Base-by-base conservation (phyloP, 2,329 filamentous ascomycete species). In the Xylariaceae sp. region DNA sequence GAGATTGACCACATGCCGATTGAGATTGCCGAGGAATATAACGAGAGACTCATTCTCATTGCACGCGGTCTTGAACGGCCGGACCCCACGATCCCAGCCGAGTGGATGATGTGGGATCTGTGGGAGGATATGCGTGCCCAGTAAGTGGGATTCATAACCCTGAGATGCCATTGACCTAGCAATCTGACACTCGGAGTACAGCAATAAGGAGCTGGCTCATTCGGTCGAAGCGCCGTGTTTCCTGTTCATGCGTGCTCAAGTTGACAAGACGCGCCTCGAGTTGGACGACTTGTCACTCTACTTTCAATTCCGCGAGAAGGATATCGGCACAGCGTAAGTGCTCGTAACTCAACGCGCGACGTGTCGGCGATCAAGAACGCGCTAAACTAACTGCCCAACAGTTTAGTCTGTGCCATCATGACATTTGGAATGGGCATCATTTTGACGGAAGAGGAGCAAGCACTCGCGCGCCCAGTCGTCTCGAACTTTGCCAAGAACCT, bases 221-320 rank as follows among this genome's bases (percentile, higher is more conserved):
- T 64, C 66, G 4, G 59, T 74, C 3, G 60, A 70, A 0, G 71
- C 73, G 51, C 69, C 71, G 0, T 59, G 61, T 2, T 71, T 71
- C 41, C 57, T 56, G 0, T 74, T 74, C 60, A 72, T 74, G 70
- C 53, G 65, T 1, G 68, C 72, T 0, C 72, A 74, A 60, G 71
- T 68, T 2, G 69, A 72, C 31, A 46, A 56, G 6, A 34, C 35
- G 2, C 61, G 66, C 1, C 30, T 57, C 26, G 52, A 34, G 0
- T 61, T 61, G n/a, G 63, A 61, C 41, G 56, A 53, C 1, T 39
- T 73, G 8, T 64, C 65, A 0, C 27, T 60, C 4, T 73, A 73
- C 53, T 62, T 73, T 1, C 57, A 66, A 34, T 73, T 73, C 57
- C 66, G 71, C 0, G 66, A 70, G 56, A 45, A 47, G 5, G 71